Evolutionary conservation across 495 filamentous ascomycete genomes (phyloP).

Genomic region (Hypoxylon trugodes): DNA sequence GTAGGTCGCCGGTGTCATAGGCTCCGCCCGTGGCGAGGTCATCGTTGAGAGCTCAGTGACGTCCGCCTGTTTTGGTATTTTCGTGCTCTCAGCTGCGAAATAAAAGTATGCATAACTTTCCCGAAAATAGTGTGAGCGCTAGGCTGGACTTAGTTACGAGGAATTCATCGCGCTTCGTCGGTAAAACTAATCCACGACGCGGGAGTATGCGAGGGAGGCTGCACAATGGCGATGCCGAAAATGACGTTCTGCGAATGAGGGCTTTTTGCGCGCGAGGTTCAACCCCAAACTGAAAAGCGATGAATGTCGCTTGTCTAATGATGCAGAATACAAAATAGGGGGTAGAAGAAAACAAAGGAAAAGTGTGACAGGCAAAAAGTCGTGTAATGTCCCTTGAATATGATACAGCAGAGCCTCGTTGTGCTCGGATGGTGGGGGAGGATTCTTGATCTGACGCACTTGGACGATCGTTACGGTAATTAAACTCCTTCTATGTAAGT

Average conservation of each 20-base stretch:
- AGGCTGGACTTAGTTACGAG: constrained; percentile 3
- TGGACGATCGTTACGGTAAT: constrained; percentile 29
- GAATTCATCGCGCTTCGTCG: constrained; percentile 12
- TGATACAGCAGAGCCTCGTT: constrained; percentile 26
- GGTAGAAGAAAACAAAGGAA: background rate
- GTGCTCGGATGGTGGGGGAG: constrained; percentile 14
- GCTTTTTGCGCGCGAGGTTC: background rate
- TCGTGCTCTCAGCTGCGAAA: background rate
- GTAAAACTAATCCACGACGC: background rate
- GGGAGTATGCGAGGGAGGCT: background rate
- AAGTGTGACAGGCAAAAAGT: background rate
- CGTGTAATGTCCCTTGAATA: background rate
- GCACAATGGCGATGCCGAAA: background rate
- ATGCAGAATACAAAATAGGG: background rate
- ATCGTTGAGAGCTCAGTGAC: constrained; percentile 20
- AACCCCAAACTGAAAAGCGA: background rate
- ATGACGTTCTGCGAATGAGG: background rate
- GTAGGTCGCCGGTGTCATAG: constrained; percentile 45
- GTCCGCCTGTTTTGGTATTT: constrained; percentile 5
- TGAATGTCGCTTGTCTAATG: background rate
- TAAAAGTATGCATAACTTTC: background rate
- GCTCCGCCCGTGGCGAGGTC: constrained; percentile 46
- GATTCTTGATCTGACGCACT: constrained; percentile 26
- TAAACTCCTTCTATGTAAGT: constrained; percentile 25
- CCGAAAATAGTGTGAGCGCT: background rate